These are phyloP conservation scores for Tetracladium maxilliforme DNA, from an alignment of 2,329 filamentous ascomycete species.

Conservation along the genomic window DNA sequence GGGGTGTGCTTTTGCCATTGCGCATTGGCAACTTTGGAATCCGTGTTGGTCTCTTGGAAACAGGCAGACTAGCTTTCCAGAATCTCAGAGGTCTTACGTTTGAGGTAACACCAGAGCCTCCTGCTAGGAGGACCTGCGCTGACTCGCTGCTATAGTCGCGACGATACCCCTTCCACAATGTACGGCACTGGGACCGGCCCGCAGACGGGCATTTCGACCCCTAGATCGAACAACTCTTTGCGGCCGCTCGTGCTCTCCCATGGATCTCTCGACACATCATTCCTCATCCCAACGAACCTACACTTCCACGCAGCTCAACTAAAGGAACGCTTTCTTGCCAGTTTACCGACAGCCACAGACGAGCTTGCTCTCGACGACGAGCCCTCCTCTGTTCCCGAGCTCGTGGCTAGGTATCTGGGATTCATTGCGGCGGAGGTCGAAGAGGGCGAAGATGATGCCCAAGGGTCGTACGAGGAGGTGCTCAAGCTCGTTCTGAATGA, in stretches of 20 bases:
- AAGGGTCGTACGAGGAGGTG: slow-evolving; percentile 83
- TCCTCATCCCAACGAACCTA: slow-evolving; percentile 85
- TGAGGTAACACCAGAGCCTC: too few relatives aligned
- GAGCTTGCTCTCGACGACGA: slow-evolving; percentile 97
- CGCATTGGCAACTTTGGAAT: too few relatives aligned
- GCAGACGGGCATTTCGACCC: slow-evolving; percentile 94
- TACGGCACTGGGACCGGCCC: slow-evolving; percentile 73
- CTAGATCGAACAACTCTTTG: slow-evolving; percentile 82
- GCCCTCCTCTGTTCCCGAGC: slow-evolving; percentile 86
- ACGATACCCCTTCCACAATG: slow-evolving; percentile 37
- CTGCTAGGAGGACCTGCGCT: too few relatives aligned
- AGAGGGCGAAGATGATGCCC: slow-evolving; percentile 77
- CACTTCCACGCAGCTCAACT: slow-evolving; percentile 94
- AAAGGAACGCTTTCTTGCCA: slow-evolving; percentile 77
- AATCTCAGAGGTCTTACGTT: too few relatives aligned
- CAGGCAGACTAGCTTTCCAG: too few relatives aligned
- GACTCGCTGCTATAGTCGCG: too few relatives aligned
- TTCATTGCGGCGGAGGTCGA: slow-evolving; percentile 82
- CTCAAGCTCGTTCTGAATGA: slow-evolving; percentile 87
- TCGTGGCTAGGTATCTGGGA: slow-evolving; percentile 87
- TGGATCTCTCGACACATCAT: slow-evolving; percentile 89
- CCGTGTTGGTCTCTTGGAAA: too few relatives aligned
- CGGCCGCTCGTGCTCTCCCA: slow-evolving; percentile 83
- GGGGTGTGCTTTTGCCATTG: too few relatives aligned
- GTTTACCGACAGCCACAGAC: slow-evolving; percentile 81